Percentiles rank a stretch among this genome's conserved stretches.
Conservation (phyloP, 2,329 filamentous ascomycete genomes). For the Penicillium concentricum region DNA sequence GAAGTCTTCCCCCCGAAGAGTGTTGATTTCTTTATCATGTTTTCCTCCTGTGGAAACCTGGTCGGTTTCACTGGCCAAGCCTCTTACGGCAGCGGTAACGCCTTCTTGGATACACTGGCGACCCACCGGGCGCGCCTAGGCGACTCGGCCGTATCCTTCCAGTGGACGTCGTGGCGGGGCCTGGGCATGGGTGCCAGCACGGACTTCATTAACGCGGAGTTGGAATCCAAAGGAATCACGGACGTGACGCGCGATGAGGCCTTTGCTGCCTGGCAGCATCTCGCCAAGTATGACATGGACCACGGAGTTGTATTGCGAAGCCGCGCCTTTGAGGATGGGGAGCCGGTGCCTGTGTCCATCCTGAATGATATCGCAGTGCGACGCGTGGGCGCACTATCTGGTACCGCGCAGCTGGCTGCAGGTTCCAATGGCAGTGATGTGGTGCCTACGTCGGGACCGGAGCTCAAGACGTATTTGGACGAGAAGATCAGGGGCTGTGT, state of each 20-base stretch:
- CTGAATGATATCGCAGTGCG: conserved; percentile 14
- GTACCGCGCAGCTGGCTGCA: conserved; percentile 5
- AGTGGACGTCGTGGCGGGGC: conserved; percentile 46
- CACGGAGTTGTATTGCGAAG: conserved; percentile 41
- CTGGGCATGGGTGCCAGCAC: conserved; percentile 41
- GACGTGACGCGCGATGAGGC: conserved; percentile 31
- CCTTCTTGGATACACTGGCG: conserved; percentile 37
- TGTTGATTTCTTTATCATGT: conserved; percentile 34
- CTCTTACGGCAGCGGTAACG: conserved; percentile 32
- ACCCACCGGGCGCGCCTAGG: conserved; percentile 31
- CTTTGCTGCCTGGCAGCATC: conserved; percentile 13
- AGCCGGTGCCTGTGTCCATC: conserved; percentile 21
- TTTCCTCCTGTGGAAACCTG: conserved; percentile 34
- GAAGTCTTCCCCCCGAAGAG: conserved; percentile 29
- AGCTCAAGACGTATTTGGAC: conserved; percentile 32
- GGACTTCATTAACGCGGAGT: conserved; percentile 43
- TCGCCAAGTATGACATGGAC: conserved; percentile 37
- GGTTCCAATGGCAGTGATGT: background rate
- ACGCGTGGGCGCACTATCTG: background rate
- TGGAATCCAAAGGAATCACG: conserved; percentile 45
- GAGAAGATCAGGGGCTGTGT: conserved; percentile 33
- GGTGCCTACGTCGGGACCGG: conserved; percentile 18
- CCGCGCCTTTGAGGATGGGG: conserved; percentile 31
- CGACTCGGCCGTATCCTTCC: conserved; percentile 40
- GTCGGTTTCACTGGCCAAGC: conserved; percentile 31